Conservation (phyloP, 257 asterid species). For the Lantana camara region DNA sequence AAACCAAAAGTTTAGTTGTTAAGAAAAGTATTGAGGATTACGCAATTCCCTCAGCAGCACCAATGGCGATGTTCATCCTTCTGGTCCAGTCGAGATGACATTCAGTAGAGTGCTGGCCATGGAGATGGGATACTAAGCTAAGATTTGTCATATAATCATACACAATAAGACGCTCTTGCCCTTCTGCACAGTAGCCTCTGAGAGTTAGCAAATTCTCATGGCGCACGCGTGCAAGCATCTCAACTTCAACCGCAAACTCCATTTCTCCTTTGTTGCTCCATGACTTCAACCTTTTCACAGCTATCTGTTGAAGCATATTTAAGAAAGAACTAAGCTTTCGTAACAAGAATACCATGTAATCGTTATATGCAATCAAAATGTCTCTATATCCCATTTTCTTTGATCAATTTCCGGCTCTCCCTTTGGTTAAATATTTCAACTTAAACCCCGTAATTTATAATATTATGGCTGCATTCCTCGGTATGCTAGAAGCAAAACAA, state of each 20-base stretch:
- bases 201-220: constrained; percentile 78
- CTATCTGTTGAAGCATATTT: constrained; percentile 55
- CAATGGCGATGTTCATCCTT: constrained; percentile 81
- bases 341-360: too few species aligned
- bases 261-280: constrained; percentile 91
- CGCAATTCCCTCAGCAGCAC: constrained; percentile 90
- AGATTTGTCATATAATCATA: constrained; percentile 87
- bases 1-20: too few species aligned
- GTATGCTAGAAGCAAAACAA: too few species aligned
- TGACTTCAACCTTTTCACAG: constrained; percentile 87
- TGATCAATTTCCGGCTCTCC: too few species aligned
- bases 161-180: constrained; percentile 91
- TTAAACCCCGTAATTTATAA: too few species aligned
- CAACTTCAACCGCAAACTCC: constrained; percentile 88
- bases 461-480: too few species aligned
- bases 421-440: too few species aligned
- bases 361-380: too few species aligned
- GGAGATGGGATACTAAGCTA: constrained; percentile 89
- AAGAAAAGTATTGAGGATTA: too few species aligned
- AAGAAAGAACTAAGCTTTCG: constrained; percentile 7
- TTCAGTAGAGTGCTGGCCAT: constrained; percentile 88
- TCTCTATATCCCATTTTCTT: too few species aligned
- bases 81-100: constrained; percentile 82
- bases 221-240: constrained; percentile 84
- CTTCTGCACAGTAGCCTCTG: constrained; percentile 92